Percentiles rank a stretch among this genome's conserved stretches.
Conservation (phyloP, 2,329 filamentous ascomycete species). For the Alternaria rosae region DNA sequence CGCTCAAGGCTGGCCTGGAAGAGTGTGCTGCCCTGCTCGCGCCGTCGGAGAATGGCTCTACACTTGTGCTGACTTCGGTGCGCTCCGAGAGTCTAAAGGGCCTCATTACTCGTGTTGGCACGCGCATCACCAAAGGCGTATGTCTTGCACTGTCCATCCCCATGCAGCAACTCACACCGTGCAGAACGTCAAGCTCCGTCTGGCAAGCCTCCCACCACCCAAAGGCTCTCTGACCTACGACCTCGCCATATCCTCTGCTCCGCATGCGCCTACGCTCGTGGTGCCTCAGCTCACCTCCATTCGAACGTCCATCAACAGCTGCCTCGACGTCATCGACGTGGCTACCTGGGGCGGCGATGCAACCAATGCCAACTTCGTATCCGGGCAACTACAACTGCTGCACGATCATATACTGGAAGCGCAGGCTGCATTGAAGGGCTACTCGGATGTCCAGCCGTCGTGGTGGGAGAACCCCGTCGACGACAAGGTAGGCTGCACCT, state of each 20-base stretch:
- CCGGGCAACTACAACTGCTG: conserved; percentile 64
- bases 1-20: conserved; percentile 75
- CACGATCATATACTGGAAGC: conserved; percentile 69
- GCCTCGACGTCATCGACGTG: conserved; percentile 82
- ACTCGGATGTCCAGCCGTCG: conserved; percentile 56
- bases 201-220: conserved; percentile 70
- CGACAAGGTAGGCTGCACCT: conserved; percentile 61
- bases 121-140: conserved; percentile 90
- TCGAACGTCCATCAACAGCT: conserved; percentile 79
- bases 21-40: conserved; percentile 89
- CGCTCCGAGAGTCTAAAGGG: conserved; percentile 92
- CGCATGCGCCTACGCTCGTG: conserved; percentile 64
- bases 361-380: conserved; percentile 65
- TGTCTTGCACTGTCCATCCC: conserved; percentile 42
- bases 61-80: conserved; percentile 85
- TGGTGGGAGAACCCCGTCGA: conserved; percentile 65
- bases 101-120: conserved; percentile 86
- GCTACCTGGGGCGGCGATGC: conserved; percentile 75
- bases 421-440: conserved; percentile 65
- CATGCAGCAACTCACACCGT: not conserved
- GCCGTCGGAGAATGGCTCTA: conserved; percentile 83
- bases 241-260: conserved; percentile 60
- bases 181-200: conserved; percentile 77
- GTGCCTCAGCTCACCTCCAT: conserved; percentile 76
- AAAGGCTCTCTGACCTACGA: conserved; percentile 61